Conservation (phyloP, 495 filamentous ascomycete genomes). For the Talaromyces trachyspermus region DNA sequence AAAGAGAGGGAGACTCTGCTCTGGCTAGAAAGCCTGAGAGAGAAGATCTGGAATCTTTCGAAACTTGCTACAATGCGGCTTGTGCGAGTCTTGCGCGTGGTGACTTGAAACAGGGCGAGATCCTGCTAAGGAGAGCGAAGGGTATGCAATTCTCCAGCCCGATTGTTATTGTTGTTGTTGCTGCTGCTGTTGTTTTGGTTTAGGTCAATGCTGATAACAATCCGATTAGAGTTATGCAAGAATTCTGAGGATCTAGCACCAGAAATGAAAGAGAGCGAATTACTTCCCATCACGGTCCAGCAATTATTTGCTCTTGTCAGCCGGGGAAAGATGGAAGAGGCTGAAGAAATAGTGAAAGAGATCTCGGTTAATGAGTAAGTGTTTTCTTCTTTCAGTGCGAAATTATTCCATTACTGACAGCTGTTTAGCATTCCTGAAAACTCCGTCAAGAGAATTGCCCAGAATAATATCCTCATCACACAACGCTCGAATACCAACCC, state of each 20-base stretch:
- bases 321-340: conserved; percentile 68
- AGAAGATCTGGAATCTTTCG: conserved; percentile 84
- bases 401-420: conserved; percentile 17
- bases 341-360: conserved; percentile 54
- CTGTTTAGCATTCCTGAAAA: conserved; percentile 63
- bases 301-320: conserved; percentile 71
- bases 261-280: conserved; percentile 74
- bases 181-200: no score
- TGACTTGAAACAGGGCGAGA: conserved; percentile 63
- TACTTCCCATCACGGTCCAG: conserved; percentile 80
- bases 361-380: conserved; percentile 58
- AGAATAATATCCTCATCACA: conserved; percentile 66
- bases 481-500: conserved; percentile 59
- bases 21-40: conserved; percentile 50
- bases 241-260: conserved; percentile 73
- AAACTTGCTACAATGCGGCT: conserved; percentile 88
- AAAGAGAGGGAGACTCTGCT: conserved; percentile 48
- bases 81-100: conserved; percentile 77
- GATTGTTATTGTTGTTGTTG: neutral
- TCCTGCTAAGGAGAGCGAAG: conserved; percentile 76
- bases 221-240: conserved; percentile 63
- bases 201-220: no score
- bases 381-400: neutral
- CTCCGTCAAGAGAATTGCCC: conserved; percentile 68
- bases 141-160: conserved; percentile 29